Evolutionary conservation across 257 asterid genomes (phyloP).

Genomic region (Jasminum sambac): DNA sequence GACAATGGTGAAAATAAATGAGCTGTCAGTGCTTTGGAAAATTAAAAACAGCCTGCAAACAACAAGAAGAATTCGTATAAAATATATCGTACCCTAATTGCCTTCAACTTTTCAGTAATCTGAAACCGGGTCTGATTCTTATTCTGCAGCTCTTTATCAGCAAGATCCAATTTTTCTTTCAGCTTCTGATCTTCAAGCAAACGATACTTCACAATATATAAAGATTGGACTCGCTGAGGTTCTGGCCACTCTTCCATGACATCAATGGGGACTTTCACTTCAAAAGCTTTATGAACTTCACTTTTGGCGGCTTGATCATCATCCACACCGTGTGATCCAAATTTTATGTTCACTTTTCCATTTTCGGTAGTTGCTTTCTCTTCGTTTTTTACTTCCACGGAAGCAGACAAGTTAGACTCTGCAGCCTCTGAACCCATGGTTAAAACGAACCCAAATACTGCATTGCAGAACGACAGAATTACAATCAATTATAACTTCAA

Average conservation of each 20-base stretch:
- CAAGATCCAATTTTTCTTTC: conserved; percentile 61
- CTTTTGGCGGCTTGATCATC: conserved; percentile 37
- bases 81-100: conserved; percentile 51
- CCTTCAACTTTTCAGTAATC: conserved; percentile 63
- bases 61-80: background rate
- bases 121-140: conserved; percentile 65
- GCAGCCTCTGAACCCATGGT: conserved; percentile 54
- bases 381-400: conserved; percentile 30
- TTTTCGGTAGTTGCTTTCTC: conserved; percentile 30
- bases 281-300: conserved; percentile 40
- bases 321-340: conserved; percentile 42
- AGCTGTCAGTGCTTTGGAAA: no score
- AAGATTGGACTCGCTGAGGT: conserved; percentile 60
- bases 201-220: conserved; percentile 58
- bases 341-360: conserved; percentile 28
- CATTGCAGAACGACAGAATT: conserved; percentile 28
- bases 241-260: conserved; percentile 94
- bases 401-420: conserved; percentile 38
- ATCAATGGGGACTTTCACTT: conserved; percentile 59
- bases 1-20: background rate
- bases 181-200: conserved; percentile 66
- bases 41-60: no score
- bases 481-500: no score
- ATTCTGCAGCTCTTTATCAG: conserved; percentile 69
- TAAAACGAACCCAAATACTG: conserved; percentile 18